Base-by-base conservation (phyloP, 2,329 filamentous ascomycete species). In the Ophiostoma ips region DNA sequence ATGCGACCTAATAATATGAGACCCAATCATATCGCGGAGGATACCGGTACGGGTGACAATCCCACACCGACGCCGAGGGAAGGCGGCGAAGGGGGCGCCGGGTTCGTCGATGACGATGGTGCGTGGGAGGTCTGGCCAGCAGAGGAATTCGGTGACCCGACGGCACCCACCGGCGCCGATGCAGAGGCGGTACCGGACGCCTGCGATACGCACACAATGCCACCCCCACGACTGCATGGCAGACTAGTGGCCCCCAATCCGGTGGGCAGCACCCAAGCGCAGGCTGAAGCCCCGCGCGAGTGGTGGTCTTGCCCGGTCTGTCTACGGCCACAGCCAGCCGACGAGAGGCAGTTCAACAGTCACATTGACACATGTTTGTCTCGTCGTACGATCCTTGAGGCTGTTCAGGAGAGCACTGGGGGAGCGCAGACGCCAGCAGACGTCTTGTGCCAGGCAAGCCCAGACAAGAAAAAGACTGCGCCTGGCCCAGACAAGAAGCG, bases 301-400 rank as follows among this genome's bases (percentile, higher is more conserved):
- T 72, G 71, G 63, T 96, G 89, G 89, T 75, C 83, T 35, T 98
- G 92, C 63, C 92, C 92, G 0, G 85, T 96, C 41, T 98, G 92
- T 63, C 67, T 70, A n/a, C 71, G 82, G 15, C 81, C 86, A 0
- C 89, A 95, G 60, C 60, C 70, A 0, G 77, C 87, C 0, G 75
- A 90, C 46, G 87, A 95, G 62, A 73, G 73, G 43, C 69, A 68
- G 0, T 94, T 96, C 66, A 98, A 98, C 57, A 78, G 84, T 51
- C 92, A 98, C 60, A 88, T 98, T 48, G 92, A 98, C 62, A 76
- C 84, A 9, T 98, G 92, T 63, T 73, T 98, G 1, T 95, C 89
- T 1, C 75, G 82, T 50, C 79, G 85, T 60, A 86, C 87, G 0
- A 96, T 98, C 58, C 83, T 83, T 43, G 87, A 95, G 59, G 83